A percentile compares a stretch with the other conserved stretches of the same genome.
phyloP scores from a whole-genome alignment of 352 stramenopile genomes.

The Globisporangium apiculatum region DNA sequence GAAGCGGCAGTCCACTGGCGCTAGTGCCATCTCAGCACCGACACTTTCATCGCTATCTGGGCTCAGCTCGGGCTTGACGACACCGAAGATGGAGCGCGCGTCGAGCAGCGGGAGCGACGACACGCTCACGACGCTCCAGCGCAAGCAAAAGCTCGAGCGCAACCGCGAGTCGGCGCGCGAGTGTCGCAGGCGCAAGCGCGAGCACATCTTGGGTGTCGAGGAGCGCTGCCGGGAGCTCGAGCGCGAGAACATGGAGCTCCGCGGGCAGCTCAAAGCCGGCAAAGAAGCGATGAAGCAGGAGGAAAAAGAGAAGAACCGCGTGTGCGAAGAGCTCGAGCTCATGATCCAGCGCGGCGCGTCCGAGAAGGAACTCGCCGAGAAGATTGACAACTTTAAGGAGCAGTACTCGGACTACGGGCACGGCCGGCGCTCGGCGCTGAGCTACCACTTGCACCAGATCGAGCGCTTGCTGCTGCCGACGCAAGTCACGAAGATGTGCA shows the following conservation, averaged over 20 bases:
- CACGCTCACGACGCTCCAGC: conserved; percentile 37
- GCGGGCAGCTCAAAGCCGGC: conserved; percentile 84
- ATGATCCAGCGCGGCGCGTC: conserved; percentile 76
- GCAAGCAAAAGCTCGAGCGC: conserved; percentile 86
- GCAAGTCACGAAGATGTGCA: conserved; percentile 92
- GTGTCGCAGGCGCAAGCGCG: conserved; percentile 84
- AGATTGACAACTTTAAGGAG: conserved; percentile 95
- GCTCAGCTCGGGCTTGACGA: conserved; percentile 11
- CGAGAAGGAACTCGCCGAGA: conserved; percentile 88
- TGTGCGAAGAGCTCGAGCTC: conserved; percentile 74
- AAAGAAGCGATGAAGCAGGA: conserved; percentile 85
- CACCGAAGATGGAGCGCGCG: conserved; percentile 43
- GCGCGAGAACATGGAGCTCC: conserved; percentile 88
- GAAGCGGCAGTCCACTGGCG: conserved; percentile 27
- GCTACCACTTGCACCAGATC: conserved; percentile 92
- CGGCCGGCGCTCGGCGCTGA: conserved; percentile 79
- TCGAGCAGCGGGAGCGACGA: conserved; percentile 54
- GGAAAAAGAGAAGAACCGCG: conserved; percentile 79
- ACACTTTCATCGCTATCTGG: background rate
- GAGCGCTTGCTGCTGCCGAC: conserved; percentile 91
- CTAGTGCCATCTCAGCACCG: background rate
- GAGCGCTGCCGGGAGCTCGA: conserved; percentile 78
- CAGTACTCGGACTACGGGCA: conserved; percentile 90
- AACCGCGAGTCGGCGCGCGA: conserved; percentile 90
- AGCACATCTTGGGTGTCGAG: conserved; percentile 77